Base-by-base conservation (phyloP, 1,139 yeast species). In the Debaryomycetaceae sp. region DNA sequence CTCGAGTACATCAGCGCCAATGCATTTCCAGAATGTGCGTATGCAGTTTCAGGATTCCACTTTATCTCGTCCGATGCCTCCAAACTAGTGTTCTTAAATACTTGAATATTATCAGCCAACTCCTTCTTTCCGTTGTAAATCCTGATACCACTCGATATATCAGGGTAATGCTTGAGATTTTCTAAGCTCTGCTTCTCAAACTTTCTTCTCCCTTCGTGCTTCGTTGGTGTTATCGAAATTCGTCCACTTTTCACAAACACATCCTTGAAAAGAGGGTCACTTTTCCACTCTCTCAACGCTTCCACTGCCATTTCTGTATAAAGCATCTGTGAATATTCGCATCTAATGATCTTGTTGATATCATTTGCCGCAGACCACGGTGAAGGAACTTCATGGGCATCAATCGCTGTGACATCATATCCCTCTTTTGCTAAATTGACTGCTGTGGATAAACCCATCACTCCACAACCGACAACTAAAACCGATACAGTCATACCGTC, bases 361-460 rank as follows among this genome's bases (percentile, higher is more conserved):
- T 76, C 80, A 43, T 65, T 66, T 6, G 78, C 75, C n/a, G 80
- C 81, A 3, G 79, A 69, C 59, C 71, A 60, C 0, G 73, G 71
- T 0, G 80, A 75, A 6, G 80, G 80, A 1, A 72, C 66, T 17
- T 65, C 59, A 45, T 61, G 63, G 13, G 65, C 62, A 53, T 76
- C 81, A 24, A 76, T 51, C 0, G 67, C 65, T 1, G 57, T 49
- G 6, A 72, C 70, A 8, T n/a, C 49, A 31, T 47, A 45, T 24
- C 45, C 42, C 35, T 49, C 49, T 37, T 46, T 37, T 1, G 56
- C 50, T 13, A 58, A 42, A 38, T 58, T 58, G 11, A 57, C 41
- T 17, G 57, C 56, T 1, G 59, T 54, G 8, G 59, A 53, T 20
- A 58, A 43, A 1, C 61, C 61, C 36, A 56, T 47, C 2, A 57